Conservation (phyloP, 2,329 filamentous ascomycete genomes). For the Cladophialophora bantiana region DNA sequence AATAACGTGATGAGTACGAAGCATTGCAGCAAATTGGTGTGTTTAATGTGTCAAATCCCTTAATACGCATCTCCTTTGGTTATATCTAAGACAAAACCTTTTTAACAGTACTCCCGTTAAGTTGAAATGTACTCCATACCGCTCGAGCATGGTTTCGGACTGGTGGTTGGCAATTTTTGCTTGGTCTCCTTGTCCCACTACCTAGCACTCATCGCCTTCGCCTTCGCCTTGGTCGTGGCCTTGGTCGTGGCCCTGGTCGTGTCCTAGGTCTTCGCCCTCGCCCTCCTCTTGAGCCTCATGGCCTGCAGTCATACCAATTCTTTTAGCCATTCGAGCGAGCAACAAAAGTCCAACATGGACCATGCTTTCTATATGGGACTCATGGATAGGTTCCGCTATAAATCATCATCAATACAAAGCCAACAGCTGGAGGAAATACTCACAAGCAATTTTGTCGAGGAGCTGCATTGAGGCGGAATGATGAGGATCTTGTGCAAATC, state of each 20-base stretch:
- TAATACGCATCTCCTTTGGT: too few relatives aligned
- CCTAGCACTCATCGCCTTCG: neutral
- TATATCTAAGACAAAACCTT: too few relatives aligned
- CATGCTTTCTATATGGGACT: neutral
- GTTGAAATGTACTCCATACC: too few relatives aligned
- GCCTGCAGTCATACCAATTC: neutral
- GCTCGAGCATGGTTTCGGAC: too few relatives aligned
- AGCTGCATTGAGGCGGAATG: neutral
- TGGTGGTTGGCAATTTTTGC: too few relatives aligned
- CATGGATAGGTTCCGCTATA: neutral
- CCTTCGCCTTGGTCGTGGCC: neutral
- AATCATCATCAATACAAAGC: neutral
- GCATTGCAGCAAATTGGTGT: too few relatives aligned
- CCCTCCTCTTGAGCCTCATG: neutral
- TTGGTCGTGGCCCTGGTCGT: neutral
- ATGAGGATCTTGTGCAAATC: neutral
- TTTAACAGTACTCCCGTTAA: too few relatives aligned
- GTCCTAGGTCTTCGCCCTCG: neutral
- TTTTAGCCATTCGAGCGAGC: neutral
- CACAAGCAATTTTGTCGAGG: conserved; percentile 1
- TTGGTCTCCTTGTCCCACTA: too few relatives aligned
- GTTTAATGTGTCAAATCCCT: too few relatives aligned
- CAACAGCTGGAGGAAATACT: neutral
- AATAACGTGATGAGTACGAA: too few relatives aligned
- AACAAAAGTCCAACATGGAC: neutral